phyloP scores from a whole-genome alignment of 257 asterid genomes.

The Striga asiatica region DNA sequence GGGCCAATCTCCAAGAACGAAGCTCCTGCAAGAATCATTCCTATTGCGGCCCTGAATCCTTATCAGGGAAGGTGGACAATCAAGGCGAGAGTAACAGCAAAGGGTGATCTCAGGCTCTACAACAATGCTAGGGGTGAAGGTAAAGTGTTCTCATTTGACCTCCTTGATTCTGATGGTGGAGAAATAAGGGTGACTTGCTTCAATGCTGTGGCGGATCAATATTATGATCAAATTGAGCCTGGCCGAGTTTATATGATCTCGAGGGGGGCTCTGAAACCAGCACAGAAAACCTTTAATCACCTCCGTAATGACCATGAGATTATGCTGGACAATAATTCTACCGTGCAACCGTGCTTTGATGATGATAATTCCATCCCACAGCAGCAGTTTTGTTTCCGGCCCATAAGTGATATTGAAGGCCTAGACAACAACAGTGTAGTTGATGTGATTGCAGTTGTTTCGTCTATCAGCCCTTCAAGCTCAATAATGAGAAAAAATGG shows the following conservation, averaged over 20 bases:
- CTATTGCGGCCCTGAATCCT: slow-evolving; percentile 79
- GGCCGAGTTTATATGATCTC: slow-evolving; percentile 68
- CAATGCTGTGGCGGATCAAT: slow-evolving; percentile 79
- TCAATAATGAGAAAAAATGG: slow-evolving; percentile 78
- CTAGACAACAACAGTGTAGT: slow-evolving; percentile 51
- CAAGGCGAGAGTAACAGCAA: slow-evolving; percentile 83
- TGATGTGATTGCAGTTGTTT: slow-evolving; percentile 74
- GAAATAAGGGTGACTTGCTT: slow-evolving; percentile 93
- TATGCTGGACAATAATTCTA: slow-evolving; percentile 54
- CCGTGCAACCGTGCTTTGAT: slow-evolving; percentile 57
- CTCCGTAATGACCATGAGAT: slow-evolving; percentile 76
- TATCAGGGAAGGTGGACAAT: slow-evolving; percentile 89
- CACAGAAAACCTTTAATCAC: slow-evolving; percentile 72
- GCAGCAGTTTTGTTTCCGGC: slow-evolving; percentile 71
- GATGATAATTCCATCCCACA: slow-evolving; percentile 66
- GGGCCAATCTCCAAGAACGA: slow-evolving; percentile 82
- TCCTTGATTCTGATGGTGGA: slow-evolving; percentile 85
- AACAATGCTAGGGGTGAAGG: slow-evolving; percentile 78
- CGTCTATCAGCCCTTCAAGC: slow-evolving; percentile 59
- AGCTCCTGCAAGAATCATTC: slow-evolving; percentile 65
- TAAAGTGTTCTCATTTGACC: slow-evolving; percentile 88
- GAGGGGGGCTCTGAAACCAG: slow-evolving; percentile 57
- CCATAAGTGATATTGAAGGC: slow-evolving; percentile 63
- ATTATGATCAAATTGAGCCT: slow-evolving; percentile 53
- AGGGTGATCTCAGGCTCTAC: slow-evolving; percentile 65